A percentile compares a stretch with the other conserved stretches of the same genome.
These are phyloP conservation scores for Bisporella sp. DNA, from an alignment of 2,329 filamentous ascomycete species.

Conservation along the genomic window DNA sequence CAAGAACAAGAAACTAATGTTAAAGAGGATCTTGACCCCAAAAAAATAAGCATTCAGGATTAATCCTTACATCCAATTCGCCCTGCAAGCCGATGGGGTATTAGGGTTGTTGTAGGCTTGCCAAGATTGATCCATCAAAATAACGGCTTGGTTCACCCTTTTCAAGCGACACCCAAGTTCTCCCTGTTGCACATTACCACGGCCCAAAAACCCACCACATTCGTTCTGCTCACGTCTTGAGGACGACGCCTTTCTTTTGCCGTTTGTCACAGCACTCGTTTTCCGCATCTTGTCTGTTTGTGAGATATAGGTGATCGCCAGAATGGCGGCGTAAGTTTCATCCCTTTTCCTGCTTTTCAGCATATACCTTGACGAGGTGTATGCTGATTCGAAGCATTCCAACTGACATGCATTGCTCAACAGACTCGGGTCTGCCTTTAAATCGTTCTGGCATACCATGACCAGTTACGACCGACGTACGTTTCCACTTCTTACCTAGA, in stretches of 20 bases:
- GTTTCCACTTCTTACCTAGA: conserved; percentile 25
- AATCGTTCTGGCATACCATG: conserved; percentile 89
- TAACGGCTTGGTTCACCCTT: too few species aligned
- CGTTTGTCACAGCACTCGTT: background rate
- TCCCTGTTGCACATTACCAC: too few species aligned
- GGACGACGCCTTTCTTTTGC: background rate
- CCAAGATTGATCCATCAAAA: too few species aligned
- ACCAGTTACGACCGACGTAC: conserved; percentile 63
- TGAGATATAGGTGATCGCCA: conserved; percentile 17
- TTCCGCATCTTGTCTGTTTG: conserved; percentile 13
- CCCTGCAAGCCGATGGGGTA: too few species aligned
- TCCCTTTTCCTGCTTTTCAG: conserved; percentile 9
- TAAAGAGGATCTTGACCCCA: too few species aligned
- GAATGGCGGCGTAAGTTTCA: conserved; percentile 26
- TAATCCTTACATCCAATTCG: too few species aligned
- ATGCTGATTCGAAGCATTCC: too few species aligned
- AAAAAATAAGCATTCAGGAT: too few species aligned
- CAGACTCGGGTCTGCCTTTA: conserved; percentile 64
- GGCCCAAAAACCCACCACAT: too few species aligned
- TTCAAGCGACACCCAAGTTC: too few species aligned
- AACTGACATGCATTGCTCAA: background rate
- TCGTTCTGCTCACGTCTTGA: background rate
- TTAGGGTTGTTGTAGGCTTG: too few species aligned
- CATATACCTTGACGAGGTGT: conserved; percentile 8
- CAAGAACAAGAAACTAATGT: too few species aligned